Conservation (phyloP, 345 rosid genomes). For the Lenwebbia sp. region DNA sequence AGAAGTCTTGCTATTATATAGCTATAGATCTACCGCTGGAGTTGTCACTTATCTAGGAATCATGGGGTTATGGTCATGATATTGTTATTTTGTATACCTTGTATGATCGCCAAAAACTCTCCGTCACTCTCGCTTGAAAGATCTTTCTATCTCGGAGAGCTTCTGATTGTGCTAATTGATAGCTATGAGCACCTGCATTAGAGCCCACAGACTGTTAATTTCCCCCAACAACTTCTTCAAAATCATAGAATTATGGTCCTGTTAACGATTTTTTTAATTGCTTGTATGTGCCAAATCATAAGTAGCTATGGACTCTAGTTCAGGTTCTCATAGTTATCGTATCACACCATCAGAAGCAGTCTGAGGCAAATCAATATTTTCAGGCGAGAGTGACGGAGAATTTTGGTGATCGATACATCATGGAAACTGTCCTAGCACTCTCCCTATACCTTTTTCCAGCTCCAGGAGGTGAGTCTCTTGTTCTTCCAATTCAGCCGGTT, state of each 20-base stretch:
- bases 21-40: not conserved
- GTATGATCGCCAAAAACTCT: no score
- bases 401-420: slow-evolving; percentile 49
- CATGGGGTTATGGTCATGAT: not conserved
- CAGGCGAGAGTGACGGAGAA: slow-evolving; percentile 65
- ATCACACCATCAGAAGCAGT: slow-evolving; percentile 15
- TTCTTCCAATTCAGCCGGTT: not conserved
- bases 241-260: no score
- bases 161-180: no score
- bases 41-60: not conserved
- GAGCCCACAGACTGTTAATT: no score
- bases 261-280: not conserved
- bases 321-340: slow-evolving; percentile 36
- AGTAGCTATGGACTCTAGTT: not conserved
- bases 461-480: slow-evolving; percentile 26
- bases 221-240: no score
- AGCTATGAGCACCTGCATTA: no score
- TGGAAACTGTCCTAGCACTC: slow-evolving; percentile 47
- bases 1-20: not conserved
- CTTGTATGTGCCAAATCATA: not conserved
- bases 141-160: no score
- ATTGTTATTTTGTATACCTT: not conserved
- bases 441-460: slow-evolving; percentile 11
- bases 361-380: slow-evolving; percentile 57
- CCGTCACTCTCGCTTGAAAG: no score